Evolutionary conservation across 129 eudicot species (phyloP).

Genomic region (Chrysanthemum makinoi): DNA sequence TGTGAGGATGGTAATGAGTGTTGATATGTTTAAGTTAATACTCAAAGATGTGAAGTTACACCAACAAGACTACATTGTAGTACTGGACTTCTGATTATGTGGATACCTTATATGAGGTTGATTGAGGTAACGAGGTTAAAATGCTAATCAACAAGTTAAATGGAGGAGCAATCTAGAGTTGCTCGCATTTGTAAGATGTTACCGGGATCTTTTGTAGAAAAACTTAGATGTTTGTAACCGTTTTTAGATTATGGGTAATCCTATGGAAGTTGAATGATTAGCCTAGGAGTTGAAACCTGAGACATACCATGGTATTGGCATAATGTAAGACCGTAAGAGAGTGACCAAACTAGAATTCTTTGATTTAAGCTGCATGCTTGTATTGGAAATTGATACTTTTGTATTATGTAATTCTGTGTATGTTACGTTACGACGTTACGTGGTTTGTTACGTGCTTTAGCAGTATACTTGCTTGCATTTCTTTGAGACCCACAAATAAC

Average conservation of each 20-base stretch:
- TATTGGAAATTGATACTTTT: background rate
- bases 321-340: background rate
- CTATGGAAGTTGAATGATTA: background rate
- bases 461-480: background rate
- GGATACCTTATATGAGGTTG: background rate
- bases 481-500: background rate
- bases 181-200: background rate
- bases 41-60: background rate
- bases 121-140: background rate
- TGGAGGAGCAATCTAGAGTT: background rate
- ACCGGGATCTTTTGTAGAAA: background rate
- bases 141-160: background rate
- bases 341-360: background rate
- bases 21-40: background rate
- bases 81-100: background rate
- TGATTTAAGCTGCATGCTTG: conserved; percentile 4
- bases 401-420: background rate
- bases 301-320: background rate
- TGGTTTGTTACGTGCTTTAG: too few relatives aligned
- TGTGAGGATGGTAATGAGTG: background rate
- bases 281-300: background rate
- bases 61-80: background rate
- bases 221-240: background rate
- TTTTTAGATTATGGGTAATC: background rate
- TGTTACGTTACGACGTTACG: too few relatives aligned